Percentiles rank a stretch among this genome's conserved stretches.
These are phyloP conservation scores for Barbatosphaeria neglecta DNA, from an alignment of 495 filamentous ascomycete species.

Conservation along the genomic window DNA sequence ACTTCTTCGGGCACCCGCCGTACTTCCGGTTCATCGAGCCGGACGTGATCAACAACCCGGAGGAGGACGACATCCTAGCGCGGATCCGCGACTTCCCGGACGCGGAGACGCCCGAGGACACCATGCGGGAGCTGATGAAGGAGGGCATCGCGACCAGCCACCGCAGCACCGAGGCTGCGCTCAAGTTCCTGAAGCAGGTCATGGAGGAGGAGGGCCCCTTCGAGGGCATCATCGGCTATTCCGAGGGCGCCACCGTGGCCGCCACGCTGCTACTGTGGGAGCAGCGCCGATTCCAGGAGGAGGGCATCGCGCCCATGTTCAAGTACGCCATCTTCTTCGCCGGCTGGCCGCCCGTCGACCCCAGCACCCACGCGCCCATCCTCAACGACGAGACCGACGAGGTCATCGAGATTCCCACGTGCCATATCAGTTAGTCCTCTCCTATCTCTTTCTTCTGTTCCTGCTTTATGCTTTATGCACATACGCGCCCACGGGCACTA, in stretches of 20 bases:
- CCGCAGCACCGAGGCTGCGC: conserved; percentile 25
- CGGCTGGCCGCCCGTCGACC: conserved; percentile 45
- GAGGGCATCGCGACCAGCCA: conserved; percentile 33
- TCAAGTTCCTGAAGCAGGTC: conserved; percentile 32
- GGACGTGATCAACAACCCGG: conserved; percentile 25
- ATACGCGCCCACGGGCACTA: too few species aligned
- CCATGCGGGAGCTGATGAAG: conserved; percentile 38
- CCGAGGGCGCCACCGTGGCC: conserved; percentile 49
- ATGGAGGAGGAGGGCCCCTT: conserved; percentile 41
- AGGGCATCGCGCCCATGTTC: conserved; percentile 35
- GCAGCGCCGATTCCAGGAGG: conserved; percentile 29
- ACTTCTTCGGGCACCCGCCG: conserved; percentile 39
- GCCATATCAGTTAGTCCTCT: conserved; percentile 42
- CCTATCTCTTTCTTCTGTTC: not conserved
- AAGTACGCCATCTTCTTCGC: conserved; percentile 47
- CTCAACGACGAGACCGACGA: conserved; percentile 41
- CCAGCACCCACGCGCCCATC: conserved; percentile 29
- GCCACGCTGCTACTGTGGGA: conserved; percentile 44
- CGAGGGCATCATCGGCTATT: conserved; percentile 47
- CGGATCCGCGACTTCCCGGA: conserved; percentile 40
- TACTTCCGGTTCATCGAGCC: conserved; percentile 40
- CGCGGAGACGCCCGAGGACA: conserved; percentile 33
- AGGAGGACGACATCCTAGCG: conserved; percentile 33
- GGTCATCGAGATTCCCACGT: conserved; percentile 42
- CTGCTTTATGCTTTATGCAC: too few species aligned